Percentiles rank a stretch among this genome's conserved stretches.
phyloP scores from a whole-genome alignment of 129 eudicot species.

The Ambrosia trifida region DNA sequence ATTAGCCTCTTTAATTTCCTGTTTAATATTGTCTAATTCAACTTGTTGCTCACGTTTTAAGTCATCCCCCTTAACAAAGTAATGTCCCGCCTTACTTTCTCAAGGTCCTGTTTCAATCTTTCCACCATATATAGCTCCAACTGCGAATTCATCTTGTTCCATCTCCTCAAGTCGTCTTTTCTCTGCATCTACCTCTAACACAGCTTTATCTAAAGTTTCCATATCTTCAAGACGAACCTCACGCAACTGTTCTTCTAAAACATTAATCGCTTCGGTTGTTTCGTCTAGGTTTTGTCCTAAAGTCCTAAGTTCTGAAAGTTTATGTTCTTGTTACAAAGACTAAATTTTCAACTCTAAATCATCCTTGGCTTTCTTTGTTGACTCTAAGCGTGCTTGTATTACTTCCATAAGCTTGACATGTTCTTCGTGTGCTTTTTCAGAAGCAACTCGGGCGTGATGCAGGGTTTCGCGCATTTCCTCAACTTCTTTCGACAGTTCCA shows the following conservation, averaged over 20 bases:
- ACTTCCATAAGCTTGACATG: slow-evolving; percentile 44
- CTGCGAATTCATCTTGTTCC: slow-evolving; percentile 43
- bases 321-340: slow-evolving; percentile 43
- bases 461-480: slow-evolving; percentile 49
- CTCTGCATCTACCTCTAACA: slow-evolving; percentile 52
- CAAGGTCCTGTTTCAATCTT: slow-evolving; percentile 50
- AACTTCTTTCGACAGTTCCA: slow-evolving; percentile 57
- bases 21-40: slow-evolving; percentile 47
- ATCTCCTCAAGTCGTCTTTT: slow-evolving; percentile 44
- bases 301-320: slow-evolving; percentile 33
- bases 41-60: slow-evolving; percentile 42
- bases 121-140: slow-evolving; percentile 40
- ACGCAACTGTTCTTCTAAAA: slow-evolving; percentile 55
- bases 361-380: slow-evolving; percentile 42
- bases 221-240: slow-evolving; percentile 51
- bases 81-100: slow-evolving; percentile 46
- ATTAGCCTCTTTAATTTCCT: slow-evolving; percentile 48
- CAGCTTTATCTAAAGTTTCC: slow-evolving; percentile 32
- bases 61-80: slow-evolving; percentile 42
- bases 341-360: slow-evolving; percentile 40
- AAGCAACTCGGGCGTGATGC: slow-evolving; percentile 48
- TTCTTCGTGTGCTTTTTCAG: slow-evolving; percentile 51
- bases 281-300: slow-evolving; percentile 56
- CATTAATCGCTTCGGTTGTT: slow-evolving; percentile 45
- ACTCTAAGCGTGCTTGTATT: slow-evolving; percentile 39